These are phyloP conservation scores for Pseudogymnoascus verrucosus DNA, from an alignment of 2,329 filamentous ascomycete species.

Conservation along the genomic window DNA sequence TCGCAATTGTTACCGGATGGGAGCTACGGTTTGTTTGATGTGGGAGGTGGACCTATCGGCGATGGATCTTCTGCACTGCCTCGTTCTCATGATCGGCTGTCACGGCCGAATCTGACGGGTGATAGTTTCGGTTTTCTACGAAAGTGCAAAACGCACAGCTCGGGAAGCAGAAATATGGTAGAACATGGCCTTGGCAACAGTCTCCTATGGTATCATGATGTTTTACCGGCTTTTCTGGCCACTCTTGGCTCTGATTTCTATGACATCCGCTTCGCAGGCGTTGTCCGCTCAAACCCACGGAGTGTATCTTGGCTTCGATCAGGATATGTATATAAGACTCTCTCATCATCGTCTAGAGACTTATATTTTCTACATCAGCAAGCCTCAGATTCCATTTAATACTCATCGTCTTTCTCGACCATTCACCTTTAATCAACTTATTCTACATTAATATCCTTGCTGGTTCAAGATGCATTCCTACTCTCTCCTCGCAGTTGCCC, in stretches of 20 bases:
- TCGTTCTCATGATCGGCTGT: not conserved
- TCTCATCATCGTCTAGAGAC: not conserved
- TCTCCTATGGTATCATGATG: not conserved
- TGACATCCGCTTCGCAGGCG: not conserved
- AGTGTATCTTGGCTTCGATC: not conserved
- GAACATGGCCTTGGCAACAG: not conserved
- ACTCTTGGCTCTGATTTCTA: not conserved
- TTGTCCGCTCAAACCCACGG: not conserved
- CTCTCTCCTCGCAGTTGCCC: slow-evolving; percentile 33
- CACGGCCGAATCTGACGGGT: not conserved
- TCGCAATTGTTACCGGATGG: not conserved
- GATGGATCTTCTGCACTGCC: not conserved
- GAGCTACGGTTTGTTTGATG: not conserved
- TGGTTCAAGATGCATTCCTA: slow-evolving; percentile 33
- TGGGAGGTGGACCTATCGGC: not conserved
- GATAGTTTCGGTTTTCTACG: not conserved
- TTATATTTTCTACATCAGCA: not conserved
- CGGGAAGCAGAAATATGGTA: not conserved
- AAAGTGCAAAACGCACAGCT: not conserved
- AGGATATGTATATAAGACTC: not conserved
- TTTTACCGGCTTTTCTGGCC: not conserved
- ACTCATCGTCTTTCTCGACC: not conserved
- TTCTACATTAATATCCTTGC: not conserved
- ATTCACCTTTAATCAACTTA: not conserved
- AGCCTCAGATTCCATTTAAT: not conserved